Percentiles rank a stretch among this genome's conserved stretches.
Evolutionary conservation across 2,329 filamentous ascomycete genomes (phyloP).

Genomic region (Scorias spongiosa): DNA sequence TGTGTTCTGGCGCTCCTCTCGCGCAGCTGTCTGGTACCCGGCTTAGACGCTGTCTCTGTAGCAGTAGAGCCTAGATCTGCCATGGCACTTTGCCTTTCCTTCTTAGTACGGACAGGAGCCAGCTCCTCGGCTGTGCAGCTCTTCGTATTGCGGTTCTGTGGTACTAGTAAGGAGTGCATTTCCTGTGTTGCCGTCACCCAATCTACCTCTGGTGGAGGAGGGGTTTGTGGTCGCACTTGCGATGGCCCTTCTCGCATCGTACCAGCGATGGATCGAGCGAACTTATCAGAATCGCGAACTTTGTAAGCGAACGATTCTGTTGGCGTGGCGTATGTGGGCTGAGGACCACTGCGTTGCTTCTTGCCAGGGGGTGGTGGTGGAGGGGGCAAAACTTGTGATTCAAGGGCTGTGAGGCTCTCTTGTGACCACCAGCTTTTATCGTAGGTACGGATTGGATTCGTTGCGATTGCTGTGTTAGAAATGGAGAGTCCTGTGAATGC

Average conservation of each 20-base stretch:
- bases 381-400: conserved; percentile 40
- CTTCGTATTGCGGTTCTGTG: conserved; percentile 54
- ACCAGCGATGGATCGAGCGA: conserved; percentile 48
- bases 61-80: conserved; percentile 23
- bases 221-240: conserved; percentile 36
- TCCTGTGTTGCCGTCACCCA: conserved; percentile 79
- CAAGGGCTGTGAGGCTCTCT: conserved; percentile 52
- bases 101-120: conserved; percentile 39
- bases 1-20: conserved; percentile 2
- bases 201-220: conserved; percentile 64
- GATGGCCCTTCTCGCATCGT: conserved; percentile 23
- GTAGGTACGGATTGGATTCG: conserved; percentile 12
- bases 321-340: conserved; percentile 68
- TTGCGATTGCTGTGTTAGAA: not conserved
- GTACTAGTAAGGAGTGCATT: conserved; percentile 68
- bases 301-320: conserved; percentile 80
- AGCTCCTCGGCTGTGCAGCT: conserved; percentile 71
- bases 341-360: conserved; percentile 40
- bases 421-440: conserved; percentile 30
- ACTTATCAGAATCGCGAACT: conserved; percentile 51
- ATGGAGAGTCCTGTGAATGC: conserved; percentile 13
- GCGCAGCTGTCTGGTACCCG: not conserved
- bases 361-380: conserved; percentile 37
- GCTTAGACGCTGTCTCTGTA: conserved; percentile 20
- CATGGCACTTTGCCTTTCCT: conserved; percentile 47